Evolutionary conservation across 129 eudicot species (phyloP).

Genomic region (Helichrysum umbraculigerum): DNA sequence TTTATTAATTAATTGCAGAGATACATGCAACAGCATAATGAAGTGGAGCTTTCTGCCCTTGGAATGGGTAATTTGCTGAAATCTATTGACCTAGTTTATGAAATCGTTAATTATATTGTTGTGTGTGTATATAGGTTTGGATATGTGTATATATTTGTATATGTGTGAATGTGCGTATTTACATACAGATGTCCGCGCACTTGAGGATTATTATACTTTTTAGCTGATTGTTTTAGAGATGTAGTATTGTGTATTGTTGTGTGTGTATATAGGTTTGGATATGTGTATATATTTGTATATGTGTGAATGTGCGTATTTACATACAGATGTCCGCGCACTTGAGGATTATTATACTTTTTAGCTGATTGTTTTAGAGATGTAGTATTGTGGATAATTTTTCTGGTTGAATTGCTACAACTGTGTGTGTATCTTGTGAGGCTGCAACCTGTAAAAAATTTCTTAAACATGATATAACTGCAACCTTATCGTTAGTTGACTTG

Average conservation of each 20-base stretch:
- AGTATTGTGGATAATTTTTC: not conserved
- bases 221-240: not conserved
- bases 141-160: not conserved
- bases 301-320: not conserved
- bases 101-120: not conserved
- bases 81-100: not conserved
- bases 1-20: constrained; percentile 42
- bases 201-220: not conserved
- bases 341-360: not conserved
- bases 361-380: not conserved
- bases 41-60: constrained; percentile 87
- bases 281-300: not conserved
- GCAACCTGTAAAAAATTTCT: not conserved
- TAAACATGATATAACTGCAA: not conserved
- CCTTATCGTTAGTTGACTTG: not conserved
- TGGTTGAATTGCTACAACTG: not conserved
- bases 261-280: not conserved
- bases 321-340: not conserved
- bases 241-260: too few relatives aligned
- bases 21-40: constrained; percentile 84
- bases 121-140: not conserved
- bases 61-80: constrained; percentile 67
- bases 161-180: not conserved
- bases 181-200: not conserved
- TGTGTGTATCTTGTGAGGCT: not conserved